Evolutionary conservation across 495 filamentous ascomycete species (phyloP).

Genomic region (Hypoxylon intermedium): DNA sequence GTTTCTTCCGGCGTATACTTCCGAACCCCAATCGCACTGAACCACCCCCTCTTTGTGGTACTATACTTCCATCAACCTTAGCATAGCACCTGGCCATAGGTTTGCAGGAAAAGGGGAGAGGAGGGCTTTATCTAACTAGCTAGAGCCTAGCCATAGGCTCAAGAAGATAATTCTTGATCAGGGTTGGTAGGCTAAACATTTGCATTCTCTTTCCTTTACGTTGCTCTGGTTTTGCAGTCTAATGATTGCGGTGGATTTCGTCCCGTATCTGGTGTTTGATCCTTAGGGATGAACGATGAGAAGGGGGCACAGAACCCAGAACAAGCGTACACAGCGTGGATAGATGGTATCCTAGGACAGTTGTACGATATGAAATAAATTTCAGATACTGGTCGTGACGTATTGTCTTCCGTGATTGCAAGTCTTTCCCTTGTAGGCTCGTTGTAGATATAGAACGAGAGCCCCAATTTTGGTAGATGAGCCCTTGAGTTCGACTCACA

Average conservation of each 20-base stretch:
- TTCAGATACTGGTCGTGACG: too few relatives aligned
- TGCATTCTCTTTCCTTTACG: too few relatives aligned
- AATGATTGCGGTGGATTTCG: too few relatives aligned
- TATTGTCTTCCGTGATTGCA: too few relatives aligned
- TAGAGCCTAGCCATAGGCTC: not conserved
- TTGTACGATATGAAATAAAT: constrained; percentile 12
- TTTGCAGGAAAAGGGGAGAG: not conserved
- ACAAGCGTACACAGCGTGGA: constrained; percentile 2
- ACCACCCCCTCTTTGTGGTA: not conserved
- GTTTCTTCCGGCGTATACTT: constrained; percentile 5
- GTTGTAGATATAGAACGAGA: too few relatives aligned
- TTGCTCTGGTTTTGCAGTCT: too few relatives aligned
- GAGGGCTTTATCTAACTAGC: constrained; percentile 2
- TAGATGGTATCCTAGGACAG: constrained; percentile 8
- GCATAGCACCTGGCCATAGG: not conserved
- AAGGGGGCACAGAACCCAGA: not conserved
- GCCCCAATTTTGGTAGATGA: too few relatives aligned
- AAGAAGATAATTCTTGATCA: too few relatives aligned
- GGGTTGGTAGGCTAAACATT: too few relatives aligned
- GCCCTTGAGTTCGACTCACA: too few relatives aligned
- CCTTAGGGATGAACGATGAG: not conserved
- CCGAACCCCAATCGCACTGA: not conserved
- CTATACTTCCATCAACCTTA: not conserved
- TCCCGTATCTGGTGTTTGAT: not conserved
- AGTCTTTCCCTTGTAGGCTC: too few relatives aligned